Percentiles rank a stretch among this genome's conserved stretches.
phyloP scores from a whole-genome alignment of 139 green algal species.

The Coelastrella sp. region DNA sequence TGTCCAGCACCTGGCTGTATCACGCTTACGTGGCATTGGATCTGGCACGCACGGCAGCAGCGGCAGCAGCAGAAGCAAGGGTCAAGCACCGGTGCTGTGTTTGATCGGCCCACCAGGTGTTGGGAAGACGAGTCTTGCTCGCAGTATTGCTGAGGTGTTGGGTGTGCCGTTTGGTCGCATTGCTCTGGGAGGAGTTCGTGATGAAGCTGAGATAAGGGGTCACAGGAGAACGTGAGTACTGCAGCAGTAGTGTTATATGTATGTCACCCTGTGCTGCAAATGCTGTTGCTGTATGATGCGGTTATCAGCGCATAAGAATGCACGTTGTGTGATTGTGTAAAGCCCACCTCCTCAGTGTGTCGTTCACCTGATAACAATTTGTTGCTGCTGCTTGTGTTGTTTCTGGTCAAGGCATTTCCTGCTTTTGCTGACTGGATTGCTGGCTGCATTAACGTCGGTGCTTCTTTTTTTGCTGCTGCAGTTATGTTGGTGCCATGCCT shows the following conservation, averaged over 20 bases:
- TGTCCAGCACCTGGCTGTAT: constrained; percentile 83
- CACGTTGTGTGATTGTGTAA: too few species aligned
- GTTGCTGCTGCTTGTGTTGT: too few species aligned
- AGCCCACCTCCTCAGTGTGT: too few species aligned
- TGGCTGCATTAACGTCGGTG: too few species aligned
- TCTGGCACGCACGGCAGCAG: not conserved
- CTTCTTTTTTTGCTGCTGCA: not conserved
- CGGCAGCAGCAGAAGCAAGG: not conserved
- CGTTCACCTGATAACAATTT: too few species aligned
- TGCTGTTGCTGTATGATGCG: too few species aligned
- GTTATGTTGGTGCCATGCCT: constrained; percentile 97
- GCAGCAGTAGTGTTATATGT: too few species aligned
- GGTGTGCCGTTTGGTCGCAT: constrained; percentile 67
- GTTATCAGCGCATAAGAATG: too few species aligned
- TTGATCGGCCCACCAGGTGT: constrained; percentile 83
- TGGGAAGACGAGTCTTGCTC: constrained; percentile 91
- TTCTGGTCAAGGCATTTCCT: too few species aligned
- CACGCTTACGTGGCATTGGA: constrained; percentile 72
- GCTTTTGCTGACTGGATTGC: too few species aligned
- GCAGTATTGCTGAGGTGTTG: constrained; percentile 76
- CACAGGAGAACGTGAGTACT: constrained; percentile 77
- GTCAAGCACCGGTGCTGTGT: not conserved
- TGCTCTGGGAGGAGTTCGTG: constrained; percentile 88
- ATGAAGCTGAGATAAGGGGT: constrained; percentile 94
- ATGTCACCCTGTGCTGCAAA: too few species aligned